Evolutionary conservation across 768 basidiomycete species (phyloP), one percentile per base, ranked within the genome.

Genomic region (Tricholoma flavovirens): DNA sequence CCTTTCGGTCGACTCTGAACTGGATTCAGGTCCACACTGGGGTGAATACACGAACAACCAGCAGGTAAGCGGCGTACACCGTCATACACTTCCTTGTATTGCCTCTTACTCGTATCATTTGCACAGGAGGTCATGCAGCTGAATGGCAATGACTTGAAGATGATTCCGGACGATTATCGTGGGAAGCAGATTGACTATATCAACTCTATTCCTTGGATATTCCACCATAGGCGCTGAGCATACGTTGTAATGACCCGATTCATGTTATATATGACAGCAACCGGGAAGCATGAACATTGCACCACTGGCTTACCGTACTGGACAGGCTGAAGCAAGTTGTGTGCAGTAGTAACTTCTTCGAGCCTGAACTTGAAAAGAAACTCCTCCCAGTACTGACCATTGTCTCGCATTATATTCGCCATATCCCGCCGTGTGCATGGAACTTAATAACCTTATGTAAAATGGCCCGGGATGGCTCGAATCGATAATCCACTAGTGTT

Each of bases 91-190:
- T 26, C 24, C 14, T 15, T 15, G 2, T 38, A 12, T 49, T 17
- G 29, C 19, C n/a, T 51, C 24, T 24, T 36, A 17, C 32, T 10
- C 15, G 22, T 22, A 2, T 19, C 12, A 30, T 17, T 54, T 3
- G 51, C 45, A 48, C 50, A 67, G 66, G 57, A 59, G 26, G 8
- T 68, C 24, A 60, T 69, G 51, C 63, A 69, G 50, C 60, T 71
- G 4, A 68, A 71, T 51, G 67, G 66, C 2, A 59, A 60, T 1
- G 64, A 68, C 45, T 57, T 63, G 35, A 66, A 60, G 4, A 21
- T 66, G n/a, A 68, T 68, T 36, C 65, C 65, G 1, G 69, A 69
- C 35, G 40, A 62, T 49, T 71, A 67, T 57, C 61, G 68, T 14
- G 52, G 59, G 29, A 49, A 65, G 54, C 66, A 68, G 49, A 70